Evolutionary conservation across 2,329 filamentous ascomycete species (phyloP), one percentile per base, ranked within the genome.

Genomic region (Cladophialophora exuberans): DNA sequence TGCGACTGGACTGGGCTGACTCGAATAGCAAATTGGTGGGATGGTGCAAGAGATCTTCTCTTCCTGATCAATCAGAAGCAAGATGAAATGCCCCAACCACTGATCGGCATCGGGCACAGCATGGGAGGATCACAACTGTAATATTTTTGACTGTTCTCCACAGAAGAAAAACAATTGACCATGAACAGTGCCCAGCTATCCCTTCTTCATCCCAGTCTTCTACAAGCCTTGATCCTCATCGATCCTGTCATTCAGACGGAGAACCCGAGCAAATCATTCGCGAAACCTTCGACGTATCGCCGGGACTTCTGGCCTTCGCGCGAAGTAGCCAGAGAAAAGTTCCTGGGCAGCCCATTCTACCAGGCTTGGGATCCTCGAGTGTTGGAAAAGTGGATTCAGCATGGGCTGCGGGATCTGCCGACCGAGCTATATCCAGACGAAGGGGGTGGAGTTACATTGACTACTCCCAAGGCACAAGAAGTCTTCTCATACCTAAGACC

Each of bases 381-480:
- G 0, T 77, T 97, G 0, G 83, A 91, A 6, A 77, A 80, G 33
- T 93, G 88, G 86, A 72, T 90, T 42, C 63, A 82, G 54, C 79
- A 89, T 67, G 92, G 91, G 7, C 74, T 97, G 11, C 82, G 88
- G n/a, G 80, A 87, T 10, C 76, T 86, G 1, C 89, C 89, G 2
- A 90, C 88, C 0, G 66, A 67, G 10, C 66, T 86, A 5, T 82
- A 58, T 81, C 4, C 86, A 84, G 1, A 87, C 83, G 39, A 17
- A 28, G 56, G 38, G 15, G 35, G 26, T 17, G 26, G 48, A 3
- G 86, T 90, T 1, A 93, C 90, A 0, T 78, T 78, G 2, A 82
- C 83, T 1, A 97, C 93, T 1, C 87, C 90, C 1, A 92, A 91
- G 65, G 88, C 96, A 70, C 90, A 96, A 69, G 90, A 96, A 74